Evolutionary conservation across 345 rosid genomes (phyloP).

Genomic region (Boechera stricta): DNA sequence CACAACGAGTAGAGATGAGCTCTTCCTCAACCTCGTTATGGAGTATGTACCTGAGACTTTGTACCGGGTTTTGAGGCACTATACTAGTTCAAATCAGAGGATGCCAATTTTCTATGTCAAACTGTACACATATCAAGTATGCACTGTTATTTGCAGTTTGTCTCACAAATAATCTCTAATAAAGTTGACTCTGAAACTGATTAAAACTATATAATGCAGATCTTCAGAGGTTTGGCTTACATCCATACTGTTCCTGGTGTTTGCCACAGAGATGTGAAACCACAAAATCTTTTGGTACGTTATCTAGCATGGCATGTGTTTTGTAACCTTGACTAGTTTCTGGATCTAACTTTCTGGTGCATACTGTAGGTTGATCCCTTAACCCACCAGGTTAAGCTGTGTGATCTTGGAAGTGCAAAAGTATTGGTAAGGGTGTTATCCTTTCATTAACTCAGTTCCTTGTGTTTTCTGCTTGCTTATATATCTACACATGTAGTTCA

Average conservation of each 20-base stretch:
- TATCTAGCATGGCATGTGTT: conserved; percentile 1
- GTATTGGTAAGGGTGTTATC: conserved; percentile 55
- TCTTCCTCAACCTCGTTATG: conserved; percentile 81
- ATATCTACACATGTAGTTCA: not conserved
- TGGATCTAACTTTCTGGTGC: conserved; percentile 30
- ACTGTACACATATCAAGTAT: conserved; percentile 79
- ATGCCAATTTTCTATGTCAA: conserved; percentile 84
- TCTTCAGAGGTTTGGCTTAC: conserved; percentile 63
- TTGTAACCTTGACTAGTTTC: conserved; percentile 5
- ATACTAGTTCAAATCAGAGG: conserved; percentile 64
- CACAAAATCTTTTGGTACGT: conserved; percentile 88
- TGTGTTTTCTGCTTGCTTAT: conserved; percentile 3
- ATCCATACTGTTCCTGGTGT: conserved; percentile 81
- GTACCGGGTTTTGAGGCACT: conserved; percentile 66
- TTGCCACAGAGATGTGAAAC: conserved; percentile 93
- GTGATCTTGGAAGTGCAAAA: conserved; percentile 88
- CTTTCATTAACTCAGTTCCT: not conserved
- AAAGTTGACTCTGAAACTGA: conserved; percentile 14
- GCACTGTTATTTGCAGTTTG: conserved; percentile 18
- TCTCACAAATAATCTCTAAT: not conserved
- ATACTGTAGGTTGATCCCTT: conserved; percentile 72
- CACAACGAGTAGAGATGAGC: conserved; percentile 75
- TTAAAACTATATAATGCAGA: conserved; percentile 52
- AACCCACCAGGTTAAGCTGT: conserved; percentile 79
- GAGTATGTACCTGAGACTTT: conserved; percentile 83